Evolutionary conservation across 495 filamentous ascomycete species (phyloP).

Genomic region (Aspergillus leporis): DNA sequence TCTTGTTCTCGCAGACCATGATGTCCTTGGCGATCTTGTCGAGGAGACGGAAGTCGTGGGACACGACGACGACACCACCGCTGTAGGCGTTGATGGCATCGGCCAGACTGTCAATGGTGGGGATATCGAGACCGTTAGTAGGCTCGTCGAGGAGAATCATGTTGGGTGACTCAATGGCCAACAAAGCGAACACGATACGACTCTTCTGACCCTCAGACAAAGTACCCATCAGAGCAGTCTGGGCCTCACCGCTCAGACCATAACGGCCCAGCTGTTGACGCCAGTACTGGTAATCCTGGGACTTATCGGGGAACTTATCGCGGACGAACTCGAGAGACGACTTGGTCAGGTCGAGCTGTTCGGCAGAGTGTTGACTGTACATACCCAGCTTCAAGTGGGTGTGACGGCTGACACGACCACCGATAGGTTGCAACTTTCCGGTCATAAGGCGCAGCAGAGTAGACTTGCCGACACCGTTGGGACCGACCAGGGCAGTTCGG

Average conservation of each 20-base stretch:
- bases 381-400: conserved; percentile 97
- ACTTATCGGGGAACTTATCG: conserved; percentile 86
- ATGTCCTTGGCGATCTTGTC: conserved; percentile 99
- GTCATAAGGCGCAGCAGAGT: conserved; percentile 97
- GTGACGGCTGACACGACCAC: conserved; percentile 80
- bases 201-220: conserved; percentile 96
- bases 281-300: conserved; percentile 99
- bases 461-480: conserved; percentile 99
- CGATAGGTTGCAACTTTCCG: conserved; percentile 84
- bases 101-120: conserved; percentile 95
- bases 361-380: conserved; percentile 97
- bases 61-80: conserved; percentile 96
- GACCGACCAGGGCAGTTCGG: conserved; percentile 92
- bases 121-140: conserved; percentile 99
- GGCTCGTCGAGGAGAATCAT: conserved; percentile 98
- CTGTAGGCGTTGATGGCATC: conserved; percentile 96
- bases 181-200: conserved; percentile 94
- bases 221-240: conserved; percentile 97
- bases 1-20: conserved; percentile 96
- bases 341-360: conserved; percentile 98
- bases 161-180: conserved; percentile 95
- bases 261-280: conserved; percentile 94
- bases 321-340: conserved; percentile 96
- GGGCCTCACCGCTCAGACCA: conserved; percentile 84
- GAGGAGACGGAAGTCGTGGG: conserved; percentile 96